Evolutionary conservation across 169 alveolate species (phyloP), one percentile per base, ranked within the genome.

Genomic region (Theileria annulata): DNA sequence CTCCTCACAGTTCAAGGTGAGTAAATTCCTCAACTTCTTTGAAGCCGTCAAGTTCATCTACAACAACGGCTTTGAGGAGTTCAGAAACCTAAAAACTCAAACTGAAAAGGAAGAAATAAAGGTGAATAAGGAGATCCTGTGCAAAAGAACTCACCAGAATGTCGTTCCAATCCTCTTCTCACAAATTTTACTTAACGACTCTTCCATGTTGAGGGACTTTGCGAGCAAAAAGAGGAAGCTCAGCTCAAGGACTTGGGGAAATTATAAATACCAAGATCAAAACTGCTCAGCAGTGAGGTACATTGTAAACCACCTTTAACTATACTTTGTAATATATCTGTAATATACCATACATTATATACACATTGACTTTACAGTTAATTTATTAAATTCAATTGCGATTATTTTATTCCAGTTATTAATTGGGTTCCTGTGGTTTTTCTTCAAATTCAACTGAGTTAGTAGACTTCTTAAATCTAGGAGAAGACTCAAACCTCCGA

Each of bases 201-300:
- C 51, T 23, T 19, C 25, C 10, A 30, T 28, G 21, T 33, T 72
- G 31, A 56, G 19, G 31, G 76, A 51, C 8, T 54, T n/a, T 25
- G 33, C 71, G 13, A 72, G 42, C 8, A 58, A 72, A 23, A 71
- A 37, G 31, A 49, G 54, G 28, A 71, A 66, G 42, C 17, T 71
- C 17, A 58, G 21, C 48, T 23, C 49, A 21, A 82, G 49, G 23
- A 82, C 89, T 15, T 68, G 37, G 27, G 89, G 89, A 8, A 66
- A 47, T 23, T 82, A 75, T 69, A 82, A 82, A 69, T 75, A 51
- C 81, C 77, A 75, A n/a, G 89, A 71, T 23, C 84, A 82, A 23
- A 33, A 77, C 60, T 82, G 89, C 49, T 47, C 68, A n/a, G 89
- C 89, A 12, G 89, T 82, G 1, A n/a, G 86, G 21, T 75, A 77